These are phyloP conservation scores for Scalesia atractyloides DNA, from an alignment of 129 eudicot genomes.

Conservation along the genomic window DNA sequence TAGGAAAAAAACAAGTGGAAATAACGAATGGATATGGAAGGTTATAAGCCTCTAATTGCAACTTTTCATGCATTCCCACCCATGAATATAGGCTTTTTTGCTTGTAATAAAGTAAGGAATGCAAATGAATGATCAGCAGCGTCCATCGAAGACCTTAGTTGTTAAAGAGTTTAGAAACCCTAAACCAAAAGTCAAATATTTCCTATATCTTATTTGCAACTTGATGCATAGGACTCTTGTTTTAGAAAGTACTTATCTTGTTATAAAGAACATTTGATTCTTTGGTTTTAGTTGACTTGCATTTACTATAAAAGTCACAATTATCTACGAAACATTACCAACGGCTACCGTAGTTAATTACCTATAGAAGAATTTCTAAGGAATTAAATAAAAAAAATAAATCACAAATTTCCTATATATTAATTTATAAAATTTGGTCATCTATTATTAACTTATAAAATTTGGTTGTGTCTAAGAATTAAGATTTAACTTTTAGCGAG, in stretches of 20 bases:
- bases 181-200: conserved; percentile 16
- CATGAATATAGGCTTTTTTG: conserved; percentile 54
- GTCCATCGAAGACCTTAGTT: conserved; percentile 20
- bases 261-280: conserved; percentile 10
- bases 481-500: too few relatives aligned
- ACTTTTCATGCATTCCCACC: conserved; percentile 48
- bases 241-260: conserved; percentile 16
- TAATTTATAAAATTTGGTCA: too few relatives aligned
- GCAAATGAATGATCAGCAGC: conserved; percentile 33
- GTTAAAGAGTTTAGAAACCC: conserved; percentile 14
- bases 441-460: too few relatives aligned
- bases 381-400: too few relatives aligned
- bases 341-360: too few relatives aligned
- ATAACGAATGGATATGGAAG: conserved; percentile 38
- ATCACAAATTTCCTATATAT: too few relatives aligned
- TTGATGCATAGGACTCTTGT: conserved; percentile 17
- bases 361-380: too few relatives aligned
- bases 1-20: conserved; percentile 29
- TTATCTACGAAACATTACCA: too few relatives aligned
- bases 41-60: conserved; percentile 38
- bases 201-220: conserved; percentile 18
- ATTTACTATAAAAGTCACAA: too few relatives aligned
- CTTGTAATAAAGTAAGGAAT: conserved; percentile 26
- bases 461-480: too few relatives aligned
- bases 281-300: conserved; percentile 1